Evolutionary conservation across 768 basidiomycete species (phyloP).

Genomic region (Xerocomus spinulosus): DNA sequence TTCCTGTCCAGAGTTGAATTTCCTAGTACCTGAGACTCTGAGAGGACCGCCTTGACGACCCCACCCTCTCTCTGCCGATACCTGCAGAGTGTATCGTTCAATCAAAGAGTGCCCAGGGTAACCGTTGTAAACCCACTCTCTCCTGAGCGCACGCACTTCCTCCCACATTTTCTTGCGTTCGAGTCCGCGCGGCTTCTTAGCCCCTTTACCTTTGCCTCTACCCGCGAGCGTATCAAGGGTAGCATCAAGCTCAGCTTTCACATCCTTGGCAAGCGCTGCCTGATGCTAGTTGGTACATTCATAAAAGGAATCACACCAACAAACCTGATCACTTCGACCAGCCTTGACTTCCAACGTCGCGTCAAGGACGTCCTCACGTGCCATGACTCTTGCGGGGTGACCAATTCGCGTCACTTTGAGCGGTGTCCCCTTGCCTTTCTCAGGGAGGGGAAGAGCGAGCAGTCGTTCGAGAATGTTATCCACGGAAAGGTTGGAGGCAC

Average conservation of each 20-base stretch:
- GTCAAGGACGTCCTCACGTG: slow-evolving; percentile 59
- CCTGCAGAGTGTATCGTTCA: slow-evolving; percentile 35
- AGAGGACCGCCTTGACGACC: slow-evolving; percentile 76
- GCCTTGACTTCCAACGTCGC: slow-evolving; percentile 73
- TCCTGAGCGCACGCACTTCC: slow-evolving; percentile 78
- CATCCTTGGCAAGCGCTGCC: slow-evolving; percentile 82
- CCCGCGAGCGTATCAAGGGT: slow-evolving; percentile 63
- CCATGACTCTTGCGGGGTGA: slow-evolving; percentile 91
- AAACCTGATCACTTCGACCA: slow-evolving; percentile 63
- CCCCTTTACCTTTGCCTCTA: slow-evolving; percentile 70
- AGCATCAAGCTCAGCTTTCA: slow-evolving; percentile 79
- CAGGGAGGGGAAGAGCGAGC: slow-evolving; percentile 50
- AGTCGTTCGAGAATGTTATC: slow-evolving; percentile 94
- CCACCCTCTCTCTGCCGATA: slow-evolving; percentile 86
- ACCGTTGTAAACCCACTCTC: slow-evolving; percentile 58
- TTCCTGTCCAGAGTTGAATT: neutral
- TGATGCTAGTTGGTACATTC: slow-evolving; percentile 27
- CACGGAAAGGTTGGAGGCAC: slow-evolving; percentile 90
- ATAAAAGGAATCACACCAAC: neutral
- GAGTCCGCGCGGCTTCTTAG: slow-evolving; percentile 61
- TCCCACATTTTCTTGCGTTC: slow-evolving; percentile 86
- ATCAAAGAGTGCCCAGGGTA: neutral
- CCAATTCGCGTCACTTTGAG: slow-evolving; percentile 83
- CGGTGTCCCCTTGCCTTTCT: slow-evolving; percentile 39
- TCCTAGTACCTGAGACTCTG: slow-evolving; percentile 60